A percentile compares a stretch with the other conserved stretches of the same genome.
These are phyloP conservation scores for Suhomyces vadensis DNA, from an alignment of 805 yeast species.

Conservation along the genomic window DNA sequence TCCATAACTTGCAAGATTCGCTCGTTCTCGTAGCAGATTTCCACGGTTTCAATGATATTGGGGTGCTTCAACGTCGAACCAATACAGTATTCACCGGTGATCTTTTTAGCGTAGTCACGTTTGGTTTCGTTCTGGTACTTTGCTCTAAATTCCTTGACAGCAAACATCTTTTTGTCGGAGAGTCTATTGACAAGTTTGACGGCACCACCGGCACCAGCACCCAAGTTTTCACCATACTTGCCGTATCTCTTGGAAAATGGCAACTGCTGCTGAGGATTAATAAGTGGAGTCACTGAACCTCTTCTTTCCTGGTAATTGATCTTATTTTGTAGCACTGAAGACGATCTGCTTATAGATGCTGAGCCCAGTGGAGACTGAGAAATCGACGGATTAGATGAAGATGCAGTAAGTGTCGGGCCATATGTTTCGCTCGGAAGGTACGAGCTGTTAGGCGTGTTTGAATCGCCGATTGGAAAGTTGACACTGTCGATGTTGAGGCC, in stretches of 20 bases:
- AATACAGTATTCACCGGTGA: constrained; percentile 92
- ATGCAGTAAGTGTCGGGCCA: constrained; percentile 24
- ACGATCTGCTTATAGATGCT: constrained; percentile 30
- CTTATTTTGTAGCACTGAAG: constrained; percentile 31
- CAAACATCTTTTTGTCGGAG: constrained; percentile 72
- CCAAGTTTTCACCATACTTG: constrained; percentile 81
- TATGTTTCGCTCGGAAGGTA: constrained; percentile 21
- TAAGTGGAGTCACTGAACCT: constrained; percentile 35
- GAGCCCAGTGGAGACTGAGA: constrained; percentile 36
- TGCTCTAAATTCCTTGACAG: constrained; percentile 88
- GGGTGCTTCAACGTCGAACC: constrained; percentile 89
- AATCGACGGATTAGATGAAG: constrained; percentile 36
- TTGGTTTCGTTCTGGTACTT: constrained; percentile 71
- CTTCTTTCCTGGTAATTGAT: constrained; percentile 35
- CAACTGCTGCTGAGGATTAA: constrained; percentile 24
- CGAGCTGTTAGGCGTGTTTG: constrained; percentile 6
- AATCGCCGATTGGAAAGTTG: constrained; percentile 9
- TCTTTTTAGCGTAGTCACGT: constrained; percentile 87
- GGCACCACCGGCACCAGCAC: constrained; percentile 95
- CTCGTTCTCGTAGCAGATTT: constrained; percentile 85
- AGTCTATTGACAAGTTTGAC: constrained; percentile 73
- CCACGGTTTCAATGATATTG: constrained; percentile 87
- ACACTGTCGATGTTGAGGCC: constrained; percentile 8
- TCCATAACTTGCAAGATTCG: constrained; percentile 91
- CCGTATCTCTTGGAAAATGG: constrained; percentile 78